Percentiles rank a stretch among this genome's conserved stretches.
Evolutionary conservation across 495 filamentous ascomycete species (phyloP).

Genomic region (Patellaria atrata): DNA sequence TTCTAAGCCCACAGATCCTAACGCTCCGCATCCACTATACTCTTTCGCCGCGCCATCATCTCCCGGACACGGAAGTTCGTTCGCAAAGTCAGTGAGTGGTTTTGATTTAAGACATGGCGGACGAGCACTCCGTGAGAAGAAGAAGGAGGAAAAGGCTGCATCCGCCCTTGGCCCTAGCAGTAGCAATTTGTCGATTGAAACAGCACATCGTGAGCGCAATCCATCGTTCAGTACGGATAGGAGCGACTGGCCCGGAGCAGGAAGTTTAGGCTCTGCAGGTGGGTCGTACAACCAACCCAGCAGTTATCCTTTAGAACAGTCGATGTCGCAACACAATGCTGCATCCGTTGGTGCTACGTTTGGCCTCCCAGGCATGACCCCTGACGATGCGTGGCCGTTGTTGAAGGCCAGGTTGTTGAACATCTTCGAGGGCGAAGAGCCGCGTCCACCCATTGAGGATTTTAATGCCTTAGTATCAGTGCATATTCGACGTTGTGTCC

Average conservation of each 20-base stretch:
- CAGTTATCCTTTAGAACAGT: constrained; percentile 1
- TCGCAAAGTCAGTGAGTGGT: constrained; percentile 64
- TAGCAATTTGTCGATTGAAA: constrained; percentile 9
- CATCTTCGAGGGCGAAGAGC: constrained; percentile 85
- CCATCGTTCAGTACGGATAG: constrained; percentile 25
- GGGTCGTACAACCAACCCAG: neutral
- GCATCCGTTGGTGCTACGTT: constrained; percentile 28
- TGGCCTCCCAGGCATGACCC: constrained; percentile 65
- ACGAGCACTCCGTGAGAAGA: constrained; percentile 73
- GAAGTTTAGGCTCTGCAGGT: constrained; percentile 10
- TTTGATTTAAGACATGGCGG: constrained; percentile 78
- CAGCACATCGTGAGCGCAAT: constrained; percentile 16
- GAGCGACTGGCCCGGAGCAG: constrained; percentile 15
- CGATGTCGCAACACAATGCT: constrained; percentile 8
- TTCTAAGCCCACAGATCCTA: constrained; percentile 71
- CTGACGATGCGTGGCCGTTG: constrained; percentile 91
- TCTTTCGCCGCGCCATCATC: constrained; percentile 55
- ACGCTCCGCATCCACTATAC: constrained; percentile 73
- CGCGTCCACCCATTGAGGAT: constrained; percentile 83
- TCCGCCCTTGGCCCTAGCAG: constrained; percentile 23
- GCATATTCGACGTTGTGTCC: constrained; percentile 27
- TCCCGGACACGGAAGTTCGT: constrained; percentile 51
- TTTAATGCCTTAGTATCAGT: constrained; percentile 66
- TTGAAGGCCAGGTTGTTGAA: constrained; percentile 80
- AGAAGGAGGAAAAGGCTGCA: constrained; percentile 63